Evolutionary conservation across 495 filamentous ascomycete species (phyloP).

Genomic region (Trichoderma virens): DNA sequence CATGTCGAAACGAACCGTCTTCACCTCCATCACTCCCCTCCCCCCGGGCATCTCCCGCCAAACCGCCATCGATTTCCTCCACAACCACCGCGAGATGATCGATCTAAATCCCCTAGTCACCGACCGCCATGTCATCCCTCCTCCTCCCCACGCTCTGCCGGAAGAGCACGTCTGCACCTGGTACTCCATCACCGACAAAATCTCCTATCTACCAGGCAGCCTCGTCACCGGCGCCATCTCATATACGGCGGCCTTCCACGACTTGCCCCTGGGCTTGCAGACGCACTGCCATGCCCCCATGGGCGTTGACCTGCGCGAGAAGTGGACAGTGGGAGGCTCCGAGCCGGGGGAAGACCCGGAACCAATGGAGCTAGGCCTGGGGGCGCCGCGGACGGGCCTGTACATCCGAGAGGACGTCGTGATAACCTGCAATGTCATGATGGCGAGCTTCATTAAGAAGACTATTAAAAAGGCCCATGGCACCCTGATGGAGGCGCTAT

Average conservation of each 20-base stretch:
- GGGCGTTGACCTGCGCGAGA: slow-evolving; percentile 59
- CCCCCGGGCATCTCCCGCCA: slow-evolving; percentile 58
- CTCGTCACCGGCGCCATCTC: slow-evolving; percentile 55
- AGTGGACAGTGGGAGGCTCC: slow-evolving; percentile 57
- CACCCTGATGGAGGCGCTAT: slow-evolving; percentile 55
- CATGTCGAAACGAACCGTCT: slow-evolving; percentile 49
- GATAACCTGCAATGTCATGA: slow-evolving; percentile 65
- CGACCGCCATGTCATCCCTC: slow-evolving; percentile 53
- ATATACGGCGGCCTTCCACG: slow-evolving; percentile 69
- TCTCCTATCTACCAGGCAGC: slow-evolving; percentile 64
- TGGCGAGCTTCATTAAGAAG: slow-evolving; percentile 65
- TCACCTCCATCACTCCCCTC: slow-evolving; percentile 65
- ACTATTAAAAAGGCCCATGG: slow-evolving; percentile 65
- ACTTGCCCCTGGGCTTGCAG: slow-evolving; percentile 58
- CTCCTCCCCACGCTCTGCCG: slow-evolving; percentile 51
- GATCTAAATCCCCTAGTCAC: slow-evolving; percentile 74
- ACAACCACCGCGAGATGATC: slow-evolving; percentile 70
- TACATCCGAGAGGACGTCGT: slow-evolving; percentile 72
- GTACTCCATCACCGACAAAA: slow-evolving; percentile 65
- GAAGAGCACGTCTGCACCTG: slow-evolving; percentile 64
- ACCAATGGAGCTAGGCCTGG: slow-evolving; percentile 52
- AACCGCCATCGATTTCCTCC: slow-evolving; percentile 59
- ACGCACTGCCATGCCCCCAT: slow-evolving; percentile 66
- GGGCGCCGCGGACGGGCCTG: slow-evolving; percentile 54
- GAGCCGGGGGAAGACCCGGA: slow-evolving; percentile 55